phyloP scores from a whole-genome alignment of 2,329 filamentous ascomycete species.

The Penicillium sumatraense region DNA sequence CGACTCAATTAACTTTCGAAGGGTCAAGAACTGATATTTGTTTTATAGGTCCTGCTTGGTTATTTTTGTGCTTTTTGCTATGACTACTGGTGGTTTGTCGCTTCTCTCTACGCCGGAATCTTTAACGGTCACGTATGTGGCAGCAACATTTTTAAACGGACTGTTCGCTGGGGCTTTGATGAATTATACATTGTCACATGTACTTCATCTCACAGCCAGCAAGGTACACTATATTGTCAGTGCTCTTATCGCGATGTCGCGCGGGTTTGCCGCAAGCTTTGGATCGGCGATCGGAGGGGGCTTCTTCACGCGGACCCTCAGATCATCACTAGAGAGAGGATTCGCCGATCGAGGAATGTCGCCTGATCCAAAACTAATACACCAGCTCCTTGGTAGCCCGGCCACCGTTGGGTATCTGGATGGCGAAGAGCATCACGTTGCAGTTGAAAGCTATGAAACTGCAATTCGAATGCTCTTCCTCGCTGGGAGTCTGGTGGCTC shows the following conservation, averaged over 20 bases:
- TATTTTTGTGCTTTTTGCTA: constrained; percentile 65
- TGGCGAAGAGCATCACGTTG: constrained; percentile 57
- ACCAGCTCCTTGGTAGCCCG: constrained; percentile 63
- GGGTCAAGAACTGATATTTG: background rate
- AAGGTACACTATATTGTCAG: constrained; percentile 75
- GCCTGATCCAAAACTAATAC: constrained; percentile 52
- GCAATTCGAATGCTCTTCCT: constrained; percentile 59
- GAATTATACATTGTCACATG: constrained; percentile 81
- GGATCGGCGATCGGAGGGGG: constrained; percentile 80
- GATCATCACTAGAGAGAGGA: constrained; percentile 58
- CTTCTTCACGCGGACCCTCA: constrained; percentile 68
- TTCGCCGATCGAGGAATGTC: constrained; percentile 55
- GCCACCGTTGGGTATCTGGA: constrained; percentile 56
- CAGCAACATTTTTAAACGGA: constrained; percentile 71
- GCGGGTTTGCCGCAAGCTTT: constrained; percentile 80
- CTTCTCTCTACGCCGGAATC: constrained; percentile 59
- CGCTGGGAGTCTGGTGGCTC: constrained; percentile 54
- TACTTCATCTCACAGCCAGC: constrained; percentile 71
- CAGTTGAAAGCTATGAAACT: constrained; percentile 59
- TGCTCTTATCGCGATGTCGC: constrained; percentile 76
- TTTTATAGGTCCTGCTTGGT: constrained; percentile 58
- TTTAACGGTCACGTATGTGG: constrained; percentile 59
- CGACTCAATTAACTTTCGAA: too few species aligned
- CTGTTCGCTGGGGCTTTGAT: constrained; percentile 72
- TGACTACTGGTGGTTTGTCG: constrained; percentile 63